A percentile compares a stretch with the other conserved stretches of the same genome.
phyloP scores from a whole-genome alignment of 306 rosid species.

The Acacia confusa region DNA sequence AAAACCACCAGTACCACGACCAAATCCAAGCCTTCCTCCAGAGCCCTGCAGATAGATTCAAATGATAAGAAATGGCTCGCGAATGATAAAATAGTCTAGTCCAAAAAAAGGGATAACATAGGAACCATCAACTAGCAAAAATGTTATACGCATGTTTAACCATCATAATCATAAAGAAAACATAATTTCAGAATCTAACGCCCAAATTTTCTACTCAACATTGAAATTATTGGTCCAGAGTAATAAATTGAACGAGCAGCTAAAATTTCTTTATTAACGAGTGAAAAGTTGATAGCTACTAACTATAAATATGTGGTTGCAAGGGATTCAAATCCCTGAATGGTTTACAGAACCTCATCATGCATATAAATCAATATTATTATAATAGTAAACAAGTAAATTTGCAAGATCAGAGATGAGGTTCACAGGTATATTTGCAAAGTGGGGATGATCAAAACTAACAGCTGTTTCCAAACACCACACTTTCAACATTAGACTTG shows the following conservation, averaged over 20 bases:
- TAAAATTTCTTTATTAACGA: not conserved
- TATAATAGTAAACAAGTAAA: not conserved
- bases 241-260: not conserved
- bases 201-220: not conserved
- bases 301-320: not conserved
- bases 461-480: not conserved
- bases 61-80: not conserved
- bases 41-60: conserved; percentile 49
- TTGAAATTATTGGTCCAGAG: not conserved
- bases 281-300: not conserved
- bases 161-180: not conserved
- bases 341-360: not conserved
- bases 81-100: not conserved
- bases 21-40: conserved; percentile 77
- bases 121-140: not conserved
- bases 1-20: conserved; percentile 69
- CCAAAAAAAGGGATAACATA: not conserved
- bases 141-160: not conserved
- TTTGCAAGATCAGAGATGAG: not conserved
- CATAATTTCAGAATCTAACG: not conserved
- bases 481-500: not conserved
- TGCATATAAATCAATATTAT: not conserved
- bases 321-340: not conserved
- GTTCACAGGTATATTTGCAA: not conserved
- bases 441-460: not conserved